These are phyloP conservation scores for Melanomma pulvis-pyrius DNA, from an alignment of 495 filamentous ascomycete species.

Conservation along the genomic window DNA sequence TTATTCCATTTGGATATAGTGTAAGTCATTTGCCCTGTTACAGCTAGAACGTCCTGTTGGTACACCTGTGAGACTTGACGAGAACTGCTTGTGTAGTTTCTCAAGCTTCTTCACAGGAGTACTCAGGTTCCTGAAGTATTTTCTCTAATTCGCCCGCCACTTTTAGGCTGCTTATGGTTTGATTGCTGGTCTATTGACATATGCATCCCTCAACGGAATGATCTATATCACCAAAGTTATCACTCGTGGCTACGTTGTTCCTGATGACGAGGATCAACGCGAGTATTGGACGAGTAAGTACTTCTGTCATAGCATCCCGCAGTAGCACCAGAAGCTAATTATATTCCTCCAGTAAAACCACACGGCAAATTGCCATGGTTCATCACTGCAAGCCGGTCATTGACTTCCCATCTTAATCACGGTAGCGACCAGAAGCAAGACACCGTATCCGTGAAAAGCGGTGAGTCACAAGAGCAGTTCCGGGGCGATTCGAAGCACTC, in stretches of 20 bases:
- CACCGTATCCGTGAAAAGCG: conserved; percentile 25
- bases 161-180: conserved; percentile 66
- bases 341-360: conserved; percentile 22
- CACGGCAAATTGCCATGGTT: conserved; percentile 39
- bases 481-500: conserved; percentile 15
- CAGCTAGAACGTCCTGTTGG: too few species aligned
- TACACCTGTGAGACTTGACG: too few species aligned
- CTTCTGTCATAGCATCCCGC: background rate
- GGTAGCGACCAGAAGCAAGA: conserved; percentile 1
- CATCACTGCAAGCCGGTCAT: conserved; percentile 19
- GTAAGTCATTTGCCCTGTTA: conserved; percentile 35
- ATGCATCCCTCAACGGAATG: conserved; percentile 68
- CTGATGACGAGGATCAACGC: conserved; percentile 69
- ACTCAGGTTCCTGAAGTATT: too few species aligned
- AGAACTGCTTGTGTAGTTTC: too few species aligned
- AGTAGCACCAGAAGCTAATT: background rate
- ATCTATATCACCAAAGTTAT: conserved; percentile 65
- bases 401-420: conserved; percentile 23
- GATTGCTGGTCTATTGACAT: conserved; percentile 76
- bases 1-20: conserved; percentile 87
- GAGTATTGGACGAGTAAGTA: conserved; percentile 71
- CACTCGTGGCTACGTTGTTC: conserved; percentile 69
- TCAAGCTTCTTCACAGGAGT: too few species aligned
- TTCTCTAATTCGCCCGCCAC: background rate
- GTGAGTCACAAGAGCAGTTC: conserved; percentile 23